Percentiles rank a stretch among this genome's conserved stretches.
Conservation (phyloP, 371 early-diverging fungal species). For the Cladochytrium tenue region DNA sequence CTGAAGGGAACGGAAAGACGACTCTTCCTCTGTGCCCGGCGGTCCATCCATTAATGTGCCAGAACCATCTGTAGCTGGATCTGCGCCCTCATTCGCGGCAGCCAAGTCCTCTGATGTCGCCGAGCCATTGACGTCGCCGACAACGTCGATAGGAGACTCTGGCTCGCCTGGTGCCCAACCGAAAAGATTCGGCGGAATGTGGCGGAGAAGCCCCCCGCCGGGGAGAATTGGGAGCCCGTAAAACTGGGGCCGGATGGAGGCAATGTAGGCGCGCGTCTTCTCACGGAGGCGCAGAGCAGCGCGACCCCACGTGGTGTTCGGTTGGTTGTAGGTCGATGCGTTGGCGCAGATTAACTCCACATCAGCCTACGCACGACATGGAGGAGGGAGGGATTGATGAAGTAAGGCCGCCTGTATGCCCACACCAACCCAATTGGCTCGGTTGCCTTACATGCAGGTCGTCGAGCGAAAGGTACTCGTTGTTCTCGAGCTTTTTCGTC, state of each 20-base stretch:
- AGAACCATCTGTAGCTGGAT: neutral
- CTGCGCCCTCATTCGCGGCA: neutral
- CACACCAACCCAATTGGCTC: slow-evolving; percentile 68
- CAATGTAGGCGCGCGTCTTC: neutral
- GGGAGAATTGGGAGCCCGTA: neutral
- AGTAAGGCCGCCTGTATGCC: neutral
- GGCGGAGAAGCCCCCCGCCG: neutral
- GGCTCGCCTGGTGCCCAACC: too few relatives aligned
- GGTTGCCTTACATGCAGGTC: slow-evolving; percentile 10
- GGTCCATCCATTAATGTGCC: neutral
- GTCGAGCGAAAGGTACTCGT: slow-evolving; percentile 44
- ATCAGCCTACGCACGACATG: slow-evolving; percentile 53
- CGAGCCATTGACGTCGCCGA: neutral
- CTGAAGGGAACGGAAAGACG: too few relatives aligned
- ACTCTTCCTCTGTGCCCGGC: neutral
- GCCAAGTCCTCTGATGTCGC: neutral
- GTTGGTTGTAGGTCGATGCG: slow-evolving; percentile 74
- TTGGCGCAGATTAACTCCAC: slow-evolving; percentile 72
- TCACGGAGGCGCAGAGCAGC: slow-evolving; percentile 48
- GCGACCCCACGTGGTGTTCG: slow-evolving; percentile 71
- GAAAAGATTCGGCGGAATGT: too few relatives aligned
- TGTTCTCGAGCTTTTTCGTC: slow-evolving; percentile 59
- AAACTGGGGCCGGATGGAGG: neutral
- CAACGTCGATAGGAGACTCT: neutral
- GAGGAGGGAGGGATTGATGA: neutral